A percentile compares a stretch with the other conserved stretches of the same genome.
phyloP scores from a whole-genome alignment of 192 early-diverging fungal genomes.

The Podila epigama region DNA sequence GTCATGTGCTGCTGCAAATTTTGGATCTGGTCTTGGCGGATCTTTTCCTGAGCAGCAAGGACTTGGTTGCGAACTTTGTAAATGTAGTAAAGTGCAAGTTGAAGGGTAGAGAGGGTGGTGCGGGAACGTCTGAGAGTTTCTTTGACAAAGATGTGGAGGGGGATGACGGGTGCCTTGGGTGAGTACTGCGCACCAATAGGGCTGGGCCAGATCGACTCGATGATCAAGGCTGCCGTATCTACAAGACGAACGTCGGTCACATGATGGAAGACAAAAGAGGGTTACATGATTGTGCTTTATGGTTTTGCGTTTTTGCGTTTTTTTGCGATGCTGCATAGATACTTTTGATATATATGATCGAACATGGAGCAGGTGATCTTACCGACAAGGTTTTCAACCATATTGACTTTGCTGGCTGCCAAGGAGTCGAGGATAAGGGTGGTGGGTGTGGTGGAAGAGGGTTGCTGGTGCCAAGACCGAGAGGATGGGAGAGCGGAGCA shows the following conservation, averaged over 20 bases:
- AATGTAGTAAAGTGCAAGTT: conserved; percentile 74
- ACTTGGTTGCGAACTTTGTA: conserved; percentile 62
- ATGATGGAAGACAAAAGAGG: background rate
- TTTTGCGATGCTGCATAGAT: too few relatives aligned
- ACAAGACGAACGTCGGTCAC: background rate
- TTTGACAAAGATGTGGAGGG: conserved; percentile 66
- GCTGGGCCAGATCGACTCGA: conserved; percentile 65
- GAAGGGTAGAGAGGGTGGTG: conserved; percentile 75
- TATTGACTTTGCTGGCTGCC: conserved; percentile 4
- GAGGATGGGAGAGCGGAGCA: background rate
- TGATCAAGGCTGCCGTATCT: conserved; percentile 70
- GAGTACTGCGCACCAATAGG: conserved; percentile 41
- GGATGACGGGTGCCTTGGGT: conserved; percentile 52
- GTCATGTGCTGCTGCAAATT: conserved; percentile 28
- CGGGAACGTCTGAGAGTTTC: conserved; percentile 72
- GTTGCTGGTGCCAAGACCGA: conserved; percentile 1
- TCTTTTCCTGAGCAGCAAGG: conserved; percentile 46
- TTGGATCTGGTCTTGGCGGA: conserved; percentile 39
- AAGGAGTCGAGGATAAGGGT: background rate
- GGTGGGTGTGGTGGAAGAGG: background rate
- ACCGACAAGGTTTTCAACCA: conserved; percentile 5
- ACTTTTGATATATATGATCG: background rate
- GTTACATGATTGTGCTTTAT: background rate
- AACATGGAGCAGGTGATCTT: background rate
- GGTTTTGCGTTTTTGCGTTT: too few relatives aligned